Evolutionary conservation across 345 rosid species (phyloP).

Genomic region (Citrus unshiu): DNA sequence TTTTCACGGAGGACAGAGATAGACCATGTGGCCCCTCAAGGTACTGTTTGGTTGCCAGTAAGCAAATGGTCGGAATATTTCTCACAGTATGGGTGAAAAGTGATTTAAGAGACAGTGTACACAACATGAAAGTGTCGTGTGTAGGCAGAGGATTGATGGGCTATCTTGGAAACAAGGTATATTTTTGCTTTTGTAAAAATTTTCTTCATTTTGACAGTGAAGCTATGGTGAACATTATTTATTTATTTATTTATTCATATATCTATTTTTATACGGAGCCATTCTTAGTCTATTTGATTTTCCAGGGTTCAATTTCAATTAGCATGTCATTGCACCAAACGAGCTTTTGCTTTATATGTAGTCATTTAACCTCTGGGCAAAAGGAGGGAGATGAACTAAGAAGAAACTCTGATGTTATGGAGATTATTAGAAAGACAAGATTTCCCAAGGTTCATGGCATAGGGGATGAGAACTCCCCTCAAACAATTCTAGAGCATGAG

Average conservation of each 20-base stretch:
- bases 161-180: constrained; percentile 97
- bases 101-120: constrained; percentile 65
- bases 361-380: constrained; percentile 95
- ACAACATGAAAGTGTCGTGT: constrained; percentile 88
- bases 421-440: constrained; percentile 93
- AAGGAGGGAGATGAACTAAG: constrained; percentile 95
- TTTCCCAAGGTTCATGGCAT: constrained; percentile 73
- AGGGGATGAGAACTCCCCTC: constrained; percentile 73
- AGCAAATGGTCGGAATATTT: constrained; percentile 98
- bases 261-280: background rate
- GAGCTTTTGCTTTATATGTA: constrained; percentile 95
- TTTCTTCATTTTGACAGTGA: constrained; percentile 9
- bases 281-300: constrained; percentile 18
- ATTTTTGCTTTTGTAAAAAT: constrained; percentile 6
- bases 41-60: constrained; percentile 88
- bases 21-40: constrained; percentile 48
- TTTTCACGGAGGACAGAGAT: constrained; percentile 51
- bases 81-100: constrained; percentile 90
- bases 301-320: constrained; percentile 95
- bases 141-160: constrained; percentile 99
- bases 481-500: constrained; percentile 88
- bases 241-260: too few species aligned
- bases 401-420: constrained; percentile 94
- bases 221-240: constrained; percentile 5
- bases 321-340: constrained; percentile 96